phyloP scores from a whole-genome alignment of 371 early-diverging fungal species.

The Rhizomucor miehei region DNA sequence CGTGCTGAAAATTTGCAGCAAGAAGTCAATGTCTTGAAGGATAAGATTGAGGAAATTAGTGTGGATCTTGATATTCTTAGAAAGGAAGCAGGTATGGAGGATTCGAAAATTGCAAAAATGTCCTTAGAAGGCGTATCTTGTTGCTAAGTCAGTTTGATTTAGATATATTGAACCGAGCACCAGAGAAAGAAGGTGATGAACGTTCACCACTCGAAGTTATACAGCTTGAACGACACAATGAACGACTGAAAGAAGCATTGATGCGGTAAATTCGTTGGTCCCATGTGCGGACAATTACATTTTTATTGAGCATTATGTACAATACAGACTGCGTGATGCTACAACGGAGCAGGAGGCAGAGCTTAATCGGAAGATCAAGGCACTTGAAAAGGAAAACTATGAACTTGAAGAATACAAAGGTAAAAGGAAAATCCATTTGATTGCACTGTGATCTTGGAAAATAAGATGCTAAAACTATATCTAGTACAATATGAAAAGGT shows the following conservation, averaged over 20 bases:
- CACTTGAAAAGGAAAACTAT: slow-evolving; percentile 68
- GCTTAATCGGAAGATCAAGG: slow-evolving; percentile 59
- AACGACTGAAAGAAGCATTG: slow-evolving; percentile 85
- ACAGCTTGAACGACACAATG: slow-evolving; percentile 81
- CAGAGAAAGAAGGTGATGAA: slow-evolving; percentile 26
- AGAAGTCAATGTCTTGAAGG: slow-evolving; percentile 70
- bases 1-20: slow-evolving; percentile 73
- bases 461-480: slow-evolving; percentile 27
- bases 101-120: neutral
- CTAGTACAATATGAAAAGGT: slow-evolving; percentile 56
- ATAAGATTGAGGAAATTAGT: slow-evolving; percentile 77
- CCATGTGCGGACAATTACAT: too few species aligned
- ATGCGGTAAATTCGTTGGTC: slow-evolving; percentile 53
- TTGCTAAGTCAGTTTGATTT: neutral
- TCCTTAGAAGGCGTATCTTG: too few species aligned
- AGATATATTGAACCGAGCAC: slow-evolving; percentile 40
- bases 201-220: slow-evolving; percentile 58
- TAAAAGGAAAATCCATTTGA: too few species aligned
- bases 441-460: slow-evolving; percentile 56
- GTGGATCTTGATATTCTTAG: slow-evolving; percentile 70
- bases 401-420: slow-evolving; percentile 53
- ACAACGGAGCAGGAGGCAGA: slow-evolving; percentile 73
- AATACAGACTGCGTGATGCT: slow-evolving; percentile 72
- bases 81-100: slow-evolving; percentile 50
- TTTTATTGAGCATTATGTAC: slow-evolving; percentile 1